A percentile compares a stretch with the other conserved stretches of the same genome.
Evolutionary conservation across 371 early-diverging fungal species (phyloP).

Genomic region (Apophysomyces sp.): DNA sequence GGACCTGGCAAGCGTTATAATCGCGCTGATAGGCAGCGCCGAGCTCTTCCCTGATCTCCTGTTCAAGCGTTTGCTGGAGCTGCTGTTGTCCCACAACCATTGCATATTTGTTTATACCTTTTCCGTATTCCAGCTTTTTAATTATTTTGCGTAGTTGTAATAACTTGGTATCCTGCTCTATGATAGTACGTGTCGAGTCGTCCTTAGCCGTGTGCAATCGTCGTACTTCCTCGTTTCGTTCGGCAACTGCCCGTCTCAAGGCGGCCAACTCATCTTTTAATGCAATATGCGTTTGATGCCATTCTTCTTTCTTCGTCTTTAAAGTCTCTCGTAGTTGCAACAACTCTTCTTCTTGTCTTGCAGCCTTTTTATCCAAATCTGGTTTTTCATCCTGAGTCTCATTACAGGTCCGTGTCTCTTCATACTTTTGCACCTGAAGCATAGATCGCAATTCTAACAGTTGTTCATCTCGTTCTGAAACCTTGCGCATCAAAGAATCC

Average conservation of each 20-base stretch:
- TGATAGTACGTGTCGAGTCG: no score
- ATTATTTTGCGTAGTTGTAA: no score
- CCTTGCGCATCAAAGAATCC: background rate
- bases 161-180: no score
- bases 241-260: background rate
- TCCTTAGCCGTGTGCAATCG: no score
- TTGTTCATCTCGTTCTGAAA: background rate
- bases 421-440: background rate
- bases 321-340: background rate
- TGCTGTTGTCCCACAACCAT: no score
- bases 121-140: no score
- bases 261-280: background rate
- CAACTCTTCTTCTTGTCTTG: background rate
- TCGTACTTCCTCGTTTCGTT: background rate
- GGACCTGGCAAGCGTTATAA: background rate
- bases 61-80: no score
- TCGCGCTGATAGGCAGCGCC: no score
- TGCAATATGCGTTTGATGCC: background rate
- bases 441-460: background rate
- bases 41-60: no score
- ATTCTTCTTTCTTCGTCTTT: background rate
- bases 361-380: background rate
- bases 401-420: background rate
- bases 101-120: no score
- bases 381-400: background rate